Evolutionary conservation across 495 filamentous ascomycete genomes (phyloP).

Genomic region (Podospora bellae-mahoneyi): DNA sequence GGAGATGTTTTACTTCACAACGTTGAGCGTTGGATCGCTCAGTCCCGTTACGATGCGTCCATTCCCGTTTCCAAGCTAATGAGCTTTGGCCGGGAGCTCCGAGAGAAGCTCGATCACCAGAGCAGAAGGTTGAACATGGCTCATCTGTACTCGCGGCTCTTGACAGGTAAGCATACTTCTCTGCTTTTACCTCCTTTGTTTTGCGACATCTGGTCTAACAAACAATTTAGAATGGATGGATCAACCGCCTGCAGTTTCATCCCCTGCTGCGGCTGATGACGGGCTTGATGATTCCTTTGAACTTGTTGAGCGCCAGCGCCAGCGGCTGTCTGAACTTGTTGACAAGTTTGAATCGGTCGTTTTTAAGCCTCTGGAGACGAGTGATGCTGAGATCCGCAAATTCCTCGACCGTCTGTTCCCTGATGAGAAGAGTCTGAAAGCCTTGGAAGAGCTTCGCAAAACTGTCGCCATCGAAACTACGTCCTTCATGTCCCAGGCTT

Average conservation of each 20-base stretch:
- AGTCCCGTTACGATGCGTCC: slow-evolving; percentile 39
- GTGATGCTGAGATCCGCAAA: slow-evolving; percentile 43
- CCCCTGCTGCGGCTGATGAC: slow-evolving; percentile 22
- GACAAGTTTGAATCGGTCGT: slow-evolving; percentile 58
- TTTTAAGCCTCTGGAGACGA: slow-evolving; percentile 50
- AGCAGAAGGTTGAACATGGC: slow-evolving; percentile 58
- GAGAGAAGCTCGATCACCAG: slow-evolving; percentile 42
- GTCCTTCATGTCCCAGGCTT: slow-evolving; percentile 19
- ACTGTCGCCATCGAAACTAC: slow-evolving; percentile 17
- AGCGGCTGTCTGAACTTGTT: slow-evolving; percentile 50
- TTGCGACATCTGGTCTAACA: not conserved
- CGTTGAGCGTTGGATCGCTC: slow-evolving; percentile 36
- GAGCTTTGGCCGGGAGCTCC: slow-evolving; percentile 42
- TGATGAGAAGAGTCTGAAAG: slow-evolving; percentile 35
- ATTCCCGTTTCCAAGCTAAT: slow-evolving; percentile 35
- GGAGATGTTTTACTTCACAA: slow-evolving; percentile 29
- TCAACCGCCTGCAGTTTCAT: slow-evolving; percentile 22
- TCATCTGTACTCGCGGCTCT: slow-evolving; percentile 57
- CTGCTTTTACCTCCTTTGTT: not conserved
- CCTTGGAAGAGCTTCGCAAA: slow-evolving; percentile 28
- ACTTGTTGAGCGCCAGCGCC: slow-evolving; percentile 43
- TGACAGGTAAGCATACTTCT: slow-evolving; percentile 36
- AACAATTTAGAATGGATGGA: slow-evolving; percentile 52
- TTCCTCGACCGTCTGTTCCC: slow-evolving; percentile 56
- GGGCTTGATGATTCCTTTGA: slow-evolving; percentile 30